phyloP scores from a whole-genome alignment of 306 rosid species.

The Albizia julibrissin region DNA sequence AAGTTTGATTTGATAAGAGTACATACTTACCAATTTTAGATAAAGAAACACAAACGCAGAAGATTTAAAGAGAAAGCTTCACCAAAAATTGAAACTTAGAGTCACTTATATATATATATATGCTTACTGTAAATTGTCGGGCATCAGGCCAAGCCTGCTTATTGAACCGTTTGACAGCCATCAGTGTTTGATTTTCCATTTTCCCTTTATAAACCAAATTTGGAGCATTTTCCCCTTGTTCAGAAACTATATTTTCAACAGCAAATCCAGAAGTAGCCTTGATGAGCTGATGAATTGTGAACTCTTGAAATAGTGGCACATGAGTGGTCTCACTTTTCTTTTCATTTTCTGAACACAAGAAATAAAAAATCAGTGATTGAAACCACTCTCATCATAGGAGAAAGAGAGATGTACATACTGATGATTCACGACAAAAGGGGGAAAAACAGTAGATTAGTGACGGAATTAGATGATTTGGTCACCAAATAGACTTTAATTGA shows the following conservation, averaged over 20 bases:
- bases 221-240: conserved; percentile 96
- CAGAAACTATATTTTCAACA: conserved; percentile 89
- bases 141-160: conserved; percentile 95
- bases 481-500: too few species aligned
- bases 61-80: not conserved
- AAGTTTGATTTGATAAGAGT: not conserved
- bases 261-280: conserved; percentile 89
- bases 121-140: conserved; percentile 80
- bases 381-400: conserved; percentile 24
- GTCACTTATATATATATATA: not conserved
- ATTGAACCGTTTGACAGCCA: conserved; percentile 90
- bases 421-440: not conserved
- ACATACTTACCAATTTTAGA: not conserved
- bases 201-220: conserved; percentile 92
- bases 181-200: conserved; percentile 75
- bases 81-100: conserved; percentile 3
- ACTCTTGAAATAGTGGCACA: conserved; percentile 66
- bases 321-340: conserved; percentile 55
- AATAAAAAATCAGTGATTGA: conserved; percentile 28
- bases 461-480: too few species aligned
- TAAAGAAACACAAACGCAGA: not conserved
- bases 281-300: conserved; percentile 78
- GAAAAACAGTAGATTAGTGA: too few species aligned
- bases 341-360: conserved; percentile 54
- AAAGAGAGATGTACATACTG: not conserved